These are phyloP conservation scores for Diutina pseudorugosa DNA, from an alignment of 1,139 yeast genomes.

Conservation along the genomic window DNA sequence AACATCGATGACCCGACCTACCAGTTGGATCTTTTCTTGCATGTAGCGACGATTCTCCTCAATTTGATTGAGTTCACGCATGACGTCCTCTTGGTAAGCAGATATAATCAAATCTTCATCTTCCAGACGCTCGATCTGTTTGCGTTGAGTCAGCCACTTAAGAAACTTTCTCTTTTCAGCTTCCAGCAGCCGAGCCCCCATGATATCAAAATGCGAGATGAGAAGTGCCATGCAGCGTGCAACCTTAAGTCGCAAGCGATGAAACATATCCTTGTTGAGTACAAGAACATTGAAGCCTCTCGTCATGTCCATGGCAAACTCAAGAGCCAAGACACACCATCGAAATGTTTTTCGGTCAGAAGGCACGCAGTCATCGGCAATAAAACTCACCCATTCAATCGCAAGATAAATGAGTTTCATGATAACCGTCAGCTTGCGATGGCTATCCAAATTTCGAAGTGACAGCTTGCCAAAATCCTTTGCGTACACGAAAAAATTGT, in stretches of 20 bases:
- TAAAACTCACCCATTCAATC: conserved; percentile 84
- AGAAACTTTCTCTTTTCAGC: conserved; percentile 50
- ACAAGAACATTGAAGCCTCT: conserved; percentile 82
- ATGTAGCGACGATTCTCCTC: conserved; percentile 44
- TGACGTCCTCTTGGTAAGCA: conserved; percentile 45
- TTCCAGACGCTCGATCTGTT: conserved; percentile 35
- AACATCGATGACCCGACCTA: conserved; percentile 85
- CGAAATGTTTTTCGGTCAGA: conserved; percentile 84
- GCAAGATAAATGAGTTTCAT: conserved; percentile 64
- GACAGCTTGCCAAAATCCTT: conserved; percentile 77
- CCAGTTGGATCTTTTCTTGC: conserved; percentile 39
- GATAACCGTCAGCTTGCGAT: conserved; percentile 57
- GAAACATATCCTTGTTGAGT: conserved; percentile 66
- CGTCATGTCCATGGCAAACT: conserved; percentile 93
- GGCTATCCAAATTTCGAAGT: conserved; percentile 49
- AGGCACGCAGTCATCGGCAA: conserved; percentile 90
- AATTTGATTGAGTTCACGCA: conserved; percentile 45
- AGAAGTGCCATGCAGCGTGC: conserved; percentile 91
- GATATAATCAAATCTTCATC: conserved; percentile 51
- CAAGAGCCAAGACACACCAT: conserved; percentile 94
- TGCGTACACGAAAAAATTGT: conserved; percentile 67
- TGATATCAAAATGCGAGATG: conserved; percentile 91
- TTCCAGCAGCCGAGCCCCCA: conserved; percentile 94
- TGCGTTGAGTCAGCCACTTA: conserved; percentile 39
- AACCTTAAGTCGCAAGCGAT: conserved; percentile 62